Evolutionary conservation across 2,329 filamentous ascomycete species (phyloP).

Genomic region (Teratosphaeria viscida): DNA sequence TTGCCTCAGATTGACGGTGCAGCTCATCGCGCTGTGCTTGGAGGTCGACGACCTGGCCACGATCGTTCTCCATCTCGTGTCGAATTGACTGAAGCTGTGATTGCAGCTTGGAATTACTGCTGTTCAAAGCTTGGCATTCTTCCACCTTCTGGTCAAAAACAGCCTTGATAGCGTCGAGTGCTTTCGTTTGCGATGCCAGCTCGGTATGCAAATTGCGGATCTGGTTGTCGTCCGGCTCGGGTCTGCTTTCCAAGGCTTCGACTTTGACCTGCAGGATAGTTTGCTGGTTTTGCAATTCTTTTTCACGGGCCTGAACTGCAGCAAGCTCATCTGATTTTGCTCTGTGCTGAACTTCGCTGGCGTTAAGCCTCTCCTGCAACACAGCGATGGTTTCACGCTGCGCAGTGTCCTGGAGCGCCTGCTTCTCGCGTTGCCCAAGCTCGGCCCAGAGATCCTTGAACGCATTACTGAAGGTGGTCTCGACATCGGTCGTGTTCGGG

Average conservation of each 20-base stretch:
- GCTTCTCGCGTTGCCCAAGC: constrained; percentile 10
- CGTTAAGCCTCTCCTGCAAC: constrained; percentile 10
- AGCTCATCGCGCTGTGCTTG: constrained; percentile 2
- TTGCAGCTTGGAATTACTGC: constrained; percentile 1
- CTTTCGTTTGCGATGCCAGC: constrained; percentile 1
- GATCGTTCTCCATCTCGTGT: background rate
- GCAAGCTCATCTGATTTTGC: constrained; percentile 4
- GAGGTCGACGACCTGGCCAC: background rate
- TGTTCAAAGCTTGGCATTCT: constrained; percentile 1
- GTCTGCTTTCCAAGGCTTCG: background rate
- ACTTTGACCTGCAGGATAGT: constrained; percentile 4
- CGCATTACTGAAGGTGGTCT: constrained; percentile 8
- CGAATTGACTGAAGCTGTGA: constrained; percentile 1
- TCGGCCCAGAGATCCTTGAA: constrained; percentile 10
- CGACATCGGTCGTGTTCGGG: background rate
- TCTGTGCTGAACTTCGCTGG: background rate
- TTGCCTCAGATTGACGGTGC: constrained; percentile 1
- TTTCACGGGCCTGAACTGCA: background rate
- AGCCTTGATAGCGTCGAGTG: constrained; percentile 1
- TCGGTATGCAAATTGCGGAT: constrained; percentile 2
- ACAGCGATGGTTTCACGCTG: constrained; percentile 8
- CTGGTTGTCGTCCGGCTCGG: background rate
- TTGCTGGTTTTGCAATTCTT: constrained; percentile 4
- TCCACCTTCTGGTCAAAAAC: constrained; percentile 1
- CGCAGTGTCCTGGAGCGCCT: constrained; percentile 7